Conservation (phyloP, 495 filamentous ascomycete genomes). For the Penicillium silybi region DNA sequence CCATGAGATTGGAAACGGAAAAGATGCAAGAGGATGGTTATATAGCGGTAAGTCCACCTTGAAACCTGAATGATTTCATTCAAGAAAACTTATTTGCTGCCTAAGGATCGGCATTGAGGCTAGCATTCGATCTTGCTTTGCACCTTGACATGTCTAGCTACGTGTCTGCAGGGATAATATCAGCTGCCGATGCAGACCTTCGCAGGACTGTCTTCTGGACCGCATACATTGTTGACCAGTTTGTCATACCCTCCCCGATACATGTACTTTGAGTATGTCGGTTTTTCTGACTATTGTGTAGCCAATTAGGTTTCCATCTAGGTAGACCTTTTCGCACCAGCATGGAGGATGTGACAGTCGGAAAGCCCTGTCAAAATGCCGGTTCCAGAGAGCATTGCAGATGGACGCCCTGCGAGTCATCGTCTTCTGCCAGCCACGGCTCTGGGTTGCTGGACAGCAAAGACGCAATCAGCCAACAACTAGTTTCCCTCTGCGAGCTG, state of each 20-base stretch:
- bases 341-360: slow-evolving; percentile 9
- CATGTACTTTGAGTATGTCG: no score
- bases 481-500: slow-evolving; percentile 26
- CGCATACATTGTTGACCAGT: slow-evolving; percentile 32
- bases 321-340: slow-evolving; percentile 20
- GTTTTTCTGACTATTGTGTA: neutral
- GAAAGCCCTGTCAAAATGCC: neutral
- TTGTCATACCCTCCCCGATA: neutral
- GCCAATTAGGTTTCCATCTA: slow-evolving; percentile 30
- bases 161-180: slow-evolving; percentile 23
- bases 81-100: no score
- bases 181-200: slow-evolving; percentile 22
- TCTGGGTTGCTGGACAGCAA: neutral
- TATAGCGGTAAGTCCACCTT: slow-evolving; percentile 27
- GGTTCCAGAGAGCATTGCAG: neutral
- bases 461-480: slow-evolving; percentile 13
- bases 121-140: slow-evolving; percentile 33
- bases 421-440: neutral
- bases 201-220: slow-evolving; percentile 33
- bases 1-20: slow-evolving; percentile 22
- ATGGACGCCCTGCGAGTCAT: slow-evolving; percentile 3
- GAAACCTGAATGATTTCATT: no score
- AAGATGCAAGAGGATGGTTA: slow-evolving; percentile 35
- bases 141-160: slow-evolving; percentile 31
- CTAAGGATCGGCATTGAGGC: slow-evolving; percentile 37